phyloP scores from a whole-genome alignment of 2,329 filamentous ascomycete species.

The Neodidymelliopsis sp. region DNA sequence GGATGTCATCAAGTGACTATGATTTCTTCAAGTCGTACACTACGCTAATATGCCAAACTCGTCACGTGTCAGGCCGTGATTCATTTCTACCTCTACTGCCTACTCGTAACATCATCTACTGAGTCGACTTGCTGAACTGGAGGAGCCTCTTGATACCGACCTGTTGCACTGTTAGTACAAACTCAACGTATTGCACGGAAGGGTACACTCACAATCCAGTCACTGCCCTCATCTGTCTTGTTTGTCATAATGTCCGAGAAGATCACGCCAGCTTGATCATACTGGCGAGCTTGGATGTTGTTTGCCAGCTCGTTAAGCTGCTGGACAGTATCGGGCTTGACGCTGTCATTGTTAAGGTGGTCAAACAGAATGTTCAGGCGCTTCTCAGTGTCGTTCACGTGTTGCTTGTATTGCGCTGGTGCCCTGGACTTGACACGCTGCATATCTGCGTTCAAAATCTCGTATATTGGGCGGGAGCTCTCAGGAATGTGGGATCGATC shows the following conservation, averaged over 20 bases:
- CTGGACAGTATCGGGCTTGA: constrained; percentile 79
- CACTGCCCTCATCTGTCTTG: constrained; percentile 58
- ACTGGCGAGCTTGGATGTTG: constrained; percentile 52
- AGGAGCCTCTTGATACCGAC: constrained; percentile 50
- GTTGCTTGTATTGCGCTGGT: constrained; percentile 82
- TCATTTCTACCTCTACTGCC: background rate
- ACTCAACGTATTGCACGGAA: background rate
- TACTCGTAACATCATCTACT: constrained; percentile 10
- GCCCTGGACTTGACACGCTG: constrained; percentile 86
- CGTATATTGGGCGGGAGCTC: constrained; percentile 77
- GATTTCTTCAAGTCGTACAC: constrained; percentile 4
- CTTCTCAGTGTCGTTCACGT: constrained; percentile 94
- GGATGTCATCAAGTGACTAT: too few relatives aligned
- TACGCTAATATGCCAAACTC: background rate
- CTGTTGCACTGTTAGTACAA: constrained; percentile 25
- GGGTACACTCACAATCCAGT: constrained; percentile 58
- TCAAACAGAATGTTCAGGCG: constrained; percentile 93
- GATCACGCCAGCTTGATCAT: constrained; percentile 54
- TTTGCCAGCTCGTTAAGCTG: constrained; percentile 65
- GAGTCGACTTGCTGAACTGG: constrained; percentile 48
- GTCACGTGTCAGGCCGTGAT: background rate
- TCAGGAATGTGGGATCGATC: constrained; percentile 89
- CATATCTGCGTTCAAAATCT: constrained; percentile 84
- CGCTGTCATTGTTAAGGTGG: constrained; percentile 92
- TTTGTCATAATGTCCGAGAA: constrained; percentile 57